phyloP scores from a whole-genome alignment of 179 eudicot species.

The Silene vulgaris region DNA sequence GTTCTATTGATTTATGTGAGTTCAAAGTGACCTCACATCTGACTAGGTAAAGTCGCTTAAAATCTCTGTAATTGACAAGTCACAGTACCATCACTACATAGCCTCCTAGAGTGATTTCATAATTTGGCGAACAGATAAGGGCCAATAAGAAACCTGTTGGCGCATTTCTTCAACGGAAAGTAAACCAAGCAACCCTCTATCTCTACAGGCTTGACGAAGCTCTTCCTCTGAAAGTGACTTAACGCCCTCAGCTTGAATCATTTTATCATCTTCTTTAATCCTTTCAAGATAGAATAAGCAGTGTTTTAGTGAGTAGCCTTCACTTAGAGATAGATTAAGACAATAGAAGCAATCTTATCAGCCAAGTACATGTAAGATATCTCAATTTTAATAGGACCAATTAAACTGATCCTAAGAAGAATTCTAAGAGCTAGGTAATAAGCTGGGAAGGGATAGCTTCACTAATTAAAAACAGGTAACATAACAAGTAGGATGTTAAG shows the following conservation, averaged over 20 bases:
- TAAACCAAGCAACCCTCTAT: conserved; percentile 68
- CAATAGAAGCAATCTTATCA: conserved; percentile 6
- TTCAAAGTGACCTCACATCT: background rate
- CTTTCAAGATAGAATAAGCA: conserved; percentile 28
- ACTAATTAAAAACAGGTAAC: background rate
- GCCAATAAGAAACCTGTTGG: conserved; percentile 47
- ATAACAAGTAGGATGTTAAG: background rate
- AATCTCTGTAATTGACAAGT: background rate
- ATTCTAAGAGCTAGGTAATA: background rate
- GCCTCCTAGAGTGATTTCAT: background rate
- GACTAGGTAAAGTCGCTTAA: background rate
- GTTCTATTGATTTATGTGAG: background rate
- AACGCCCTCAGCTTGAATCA: conserved; percentile 76
- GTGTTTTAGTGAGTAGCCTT: conserved; percentile 11
- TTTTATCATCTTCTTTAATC: conserved; percentile 72
- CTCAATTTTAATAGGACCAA: background rate
- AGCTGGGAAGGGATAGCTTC: background rate
- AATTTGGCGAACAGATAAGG: background rate
- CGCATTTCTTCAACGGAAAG: conserved; percentile 85
- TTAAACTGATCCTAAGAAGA: background rate
- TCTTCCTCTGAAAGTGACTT: conserved; percentile 81
- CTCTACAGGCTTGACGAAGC: conserved; percentile 85
- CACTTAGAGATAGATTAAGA: background rate
- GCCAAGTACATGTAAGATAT: background rate
- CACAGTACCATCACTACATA: conserved; percentile 15